These are phyloP conservation scores for Iris macrosiphon DNA, from an alignment of 106 monocot species.

Conservation along the genomic window DNA sequence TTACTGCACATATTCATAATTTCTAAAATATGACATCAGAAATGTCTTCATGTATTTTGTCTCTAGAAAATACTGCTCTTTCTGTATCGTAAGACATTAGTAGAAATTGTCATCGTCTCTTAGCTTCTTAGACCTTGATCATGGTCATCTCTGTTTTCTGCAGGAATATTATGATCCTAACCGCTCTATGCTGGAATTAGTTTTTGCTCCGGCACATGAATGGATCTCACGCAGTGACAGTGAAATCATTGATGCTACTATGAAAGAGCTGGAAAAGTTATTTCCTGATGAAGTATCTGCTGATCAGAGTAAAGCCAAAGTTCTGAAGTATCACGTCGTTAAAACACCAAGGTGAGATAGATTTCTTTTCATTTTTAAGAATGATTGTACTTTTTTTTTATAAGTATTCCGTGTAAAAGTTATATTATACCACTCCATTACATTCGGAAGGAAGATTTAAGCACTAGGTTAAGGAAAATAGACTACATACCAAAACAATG, in stretches of 20 bases:
- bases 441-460: no score
- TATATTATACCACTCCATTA: no score
- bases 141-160: slow-evolving; percentile 4
- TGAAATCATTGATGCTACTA: slow-evolving; percentile 85
- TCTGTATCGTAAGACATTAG: background rate
- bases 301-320: slow-evolving; percentile 97
- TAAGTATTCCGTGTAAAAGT: no score
- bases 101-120: background rate
- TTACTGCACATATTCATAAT: no score
- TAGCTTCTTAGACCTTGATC: background rate
- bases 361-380: no score
- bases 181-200: slow-evolving; percentile 86
- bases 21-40: no score
- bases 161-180: slow-evolving; percentile 99
- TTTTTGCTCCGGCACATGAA: slow-evolving; percentile 94
- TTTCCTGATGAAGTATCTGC: slow-evolving; percentile 96
- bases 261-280: slow-evolving; percentile 81
- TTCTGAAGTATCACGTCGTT: slow-evolving; percentile 85
- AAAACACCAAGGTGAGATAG: slow-evolving; percentile 87
- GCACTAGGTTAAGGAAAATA: no score
- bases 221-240: slow-evolving; percentile 78
- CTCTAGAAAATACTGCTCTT: background rate
- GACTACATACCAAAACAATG: no score
- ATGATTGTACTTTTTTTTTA: no score
- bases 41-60: background rate